These are phyloP conservation scores for Biancaea sappan DNA, from an alignment of 306 rosid species.

Conservation along the genomic window DNA sequence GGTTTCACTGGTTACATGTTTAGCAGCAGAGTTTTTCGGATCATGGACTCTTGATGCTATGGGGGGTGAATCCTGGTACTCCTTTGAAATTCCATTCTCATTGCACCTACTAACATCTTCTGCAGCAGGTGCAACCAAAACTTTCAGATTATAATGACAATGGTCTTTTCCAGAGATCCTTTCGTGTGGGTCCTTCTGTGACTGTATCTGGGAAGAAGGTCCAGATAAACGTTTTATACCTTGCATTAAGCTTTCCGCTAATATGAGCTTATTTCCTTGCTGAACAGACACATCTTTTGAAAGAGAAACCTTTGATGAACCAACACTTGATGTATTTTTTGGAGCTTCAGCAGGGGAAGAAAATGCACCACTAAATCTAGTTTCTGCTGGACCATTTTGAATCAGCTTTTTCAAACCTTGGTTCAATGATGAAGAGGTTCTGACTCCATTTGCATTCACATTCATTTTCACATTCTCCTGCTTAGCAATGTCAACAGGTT, in stretches of 20 bases:
- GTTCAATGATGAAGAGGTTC: constrained; percentile 36
- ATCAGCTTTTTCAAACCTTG: constrained; percentile 38
- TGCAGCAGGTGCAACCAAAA: constrained; percentile 29
- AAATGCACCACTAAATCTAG: constrained; percentile 31
- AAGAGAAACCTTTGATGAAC: constrained; percentile 33
- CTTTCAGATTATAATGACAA: constrained; percentile 30
- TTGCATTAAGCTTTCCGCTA: constrained; percentile 30
- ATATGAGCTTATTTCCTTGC: constrained; percentile 23
- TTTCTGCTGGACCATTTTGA: constrained; percentile 43
- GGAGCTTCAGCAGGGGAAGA: constrained; percentile 34
- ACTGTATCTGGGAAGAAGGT: constrained; percentile 29
- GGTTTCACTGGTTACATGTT: constrained; percentile 30
- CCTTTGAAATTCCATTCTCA: constrained; percentile 39
- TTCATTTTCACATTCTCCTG: constrained; percentile 48
- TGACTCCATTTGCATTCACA: constrained; percentile 36
- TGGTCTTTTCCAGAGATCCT: constrained; percentile 30
- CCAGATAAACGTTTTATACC: constrained; percentile 37
- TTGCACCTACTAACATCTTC: constrained; percentile 12
- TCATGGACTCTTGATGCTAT: constrained; percentile 24
- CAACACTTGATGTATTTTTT: constrained; percentile 42
- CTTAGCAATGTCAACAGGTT: constrained; percentile 43
- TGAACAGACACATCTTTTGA: constrained; percentile 34
- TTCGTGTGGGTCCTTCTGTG: constrained; percentile 13
- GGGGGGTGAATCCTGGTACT: constrained; percentile 29
- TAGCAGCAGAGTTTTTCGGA: constrained; percentile 32